Base-by-base conservation (phyloP, 2,329 filamentous ascomycete species). In the Apiospora kogelbergensis region DNA sequence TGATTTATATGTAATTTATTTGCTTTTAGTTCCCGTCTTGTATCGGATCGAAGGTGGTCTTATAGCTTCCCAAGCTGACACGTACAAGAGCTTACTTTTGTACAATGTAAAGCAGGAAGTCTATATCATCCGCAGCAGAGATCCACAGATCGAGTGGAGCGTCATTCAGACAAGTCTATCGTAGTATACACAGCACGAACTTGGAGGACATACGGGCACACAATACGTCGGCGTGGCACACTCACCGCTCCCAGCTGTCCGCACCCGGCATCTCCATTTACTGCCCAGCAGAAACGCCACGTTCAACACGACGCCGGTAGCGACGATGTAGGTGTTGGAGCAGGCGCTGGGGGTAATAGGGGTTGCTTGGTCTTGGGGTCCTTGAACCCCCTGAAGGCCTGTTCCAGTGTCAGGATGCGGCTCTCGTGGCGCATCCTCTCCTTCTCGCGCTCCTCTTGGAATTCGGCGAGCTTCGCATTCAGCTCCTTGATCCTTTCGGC, bases 311-410 rank as follows among this genome's bases (percentile, higher is more conserved):
- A 66, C 30, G 73, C 68, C 40, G 74, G 73, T 48, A 74, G 66
- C n/a, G 73, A 74, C 7, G 80, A 73, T 20, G 76, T 72, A 22
- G 75, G 72, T 22, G 69, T 65, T 37, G 75, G 78, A 45, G 85
- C 30, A 44, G 66, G 65, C 44, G 71, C 67, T 22, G 75, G 78
- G 37, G 85, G 82, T 30, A 89, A 74, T 60, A 89, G 73, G 2
- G 87, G 86, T 74, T 83, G 80, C 72, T 88, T 88, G 45, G 86
- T 88, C 78, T 86, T 88, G 26, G 86, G 85, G 60, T 89, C 86
- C 72, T 83, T 85, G 72, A 86, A 79, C 6, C 78, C 79, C 71
- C 84, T 80, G 67, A 89, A 74, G 17, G 85, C 84, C 63, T 86
- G 83, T 77, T 90, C 88, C 66, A 91, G 76, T 66, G 82, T 78